Evolutionary conservation across 2,329 filamentous ascomycete genomes (phyloP), one percentile per base, ranked within the genome.

Genomic region (Fusarium robinianum): DNA sequence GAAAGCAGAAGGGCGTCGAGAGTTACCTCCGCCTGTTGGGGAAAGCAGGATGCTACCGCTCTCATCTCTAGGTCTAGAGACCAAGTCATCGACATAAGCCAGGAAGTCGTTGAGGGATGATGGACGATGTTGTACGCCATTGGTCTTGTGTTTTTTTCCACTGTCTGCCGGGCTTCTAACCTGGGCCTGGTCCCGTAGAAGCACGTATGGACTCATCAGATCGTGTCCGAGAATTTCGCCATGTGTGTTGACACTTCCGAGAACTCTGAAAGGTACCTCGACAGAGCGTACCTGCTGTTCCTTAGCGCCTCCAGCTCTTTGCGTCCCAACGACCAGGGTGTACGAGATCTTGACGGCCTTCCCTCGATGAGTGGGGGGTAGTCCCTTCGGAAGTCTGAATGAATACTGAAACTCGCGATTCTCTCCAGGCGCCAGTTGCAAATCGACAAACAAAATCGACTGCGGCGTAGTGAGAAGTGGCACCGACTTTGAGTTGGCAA

Each of bases 261-360:
- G 81, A 3, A 99, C 88, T 27, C 94, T 83, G 63, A 99, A 96
- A 0, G 94, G 94, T 18, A 96, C 77, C 53, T 95, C 92, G 27
- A 96, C 86, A n/a, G 90, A 89, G 59, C 86, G 88, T 31, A 97
- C 85, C 58, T 90, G 89, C 53, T 92, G 85, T 58, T 90, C 88
- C 57, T 83, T 87, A 16, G 80, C 78, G 10, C 85, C 87, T 8
- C 88, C 89, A 2, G 88, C 84, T 51, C 91, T 78, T 67, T 99
- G 94, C 0, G 92, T 96, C 30, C 92, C 92, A 52, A 99, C 88
- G 8, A 95, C 84, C 9, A 99, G 75, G 64, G 88, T 88, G 71
- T 99, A 99, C 2, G 84, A 81, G 35, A 96, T 91, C 69, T 97
- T 97, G 63, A 96, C 94, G 1, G 90, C 89, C 63, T 94, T 91